A percentile compares a stretch with the other conserved stretches of the same genome.
Evolutionary conservation across 2,329 filamentous ascomycete species (phyloP).

Genomic region (Xylariaceae sp.): DNA sequence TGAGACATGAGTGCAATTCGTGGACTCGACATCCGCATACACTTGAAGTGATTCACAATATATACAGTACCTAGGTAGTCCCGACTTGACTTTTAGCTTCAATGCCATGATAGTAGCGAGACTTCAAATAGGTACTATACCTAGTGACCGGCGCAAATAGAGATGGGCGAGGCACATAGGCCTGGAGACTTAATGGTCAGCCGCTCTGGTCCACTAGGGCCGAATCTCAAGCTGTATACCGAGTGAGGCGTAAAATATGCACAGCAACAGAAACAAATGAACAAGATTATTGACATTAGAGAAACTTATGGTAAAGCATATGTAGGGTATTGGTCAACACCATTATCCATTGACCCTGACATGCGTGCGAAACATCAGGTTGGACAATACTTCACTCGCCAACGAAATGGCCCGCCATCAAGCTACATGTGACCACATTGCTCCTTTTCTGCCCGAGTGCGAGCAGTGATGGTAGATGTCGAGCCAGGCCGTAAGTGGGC

Average conservation of each 20-base stretch:
- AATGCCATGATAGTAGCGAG: too few species aligned
- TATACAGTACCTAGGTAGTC: too few species aligned
- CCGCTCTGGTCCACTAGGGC: not conserved
- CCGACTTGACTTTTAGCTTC: too few species aligned
- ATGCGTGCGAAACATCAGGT: conserved; percentile 17
- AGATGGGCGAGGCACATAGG: not conserved
- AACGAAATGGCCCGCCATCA: conserved; percentile 6
- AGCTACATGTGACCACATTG: conserved; percentile 10
- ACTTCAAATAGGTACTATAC: too few species aligned
- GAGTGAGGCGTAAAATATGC: not conserved
- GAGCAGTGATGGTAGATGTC: conserved; percentile 19
- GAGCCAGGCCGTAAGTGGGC: conserved; percentile 15
- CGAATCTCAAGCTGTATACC: too few species aligned
- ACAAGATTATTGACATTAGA: conserved; percentile 29
- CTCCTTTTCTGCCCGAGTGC: conserved; percentile 13
- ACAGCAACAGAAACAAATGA: conserved; percentile 8
- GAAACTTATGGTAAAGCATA: conserved; percentile 27
- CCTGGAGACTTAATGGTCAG: not conserved
- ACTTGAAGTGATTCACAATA: too few species aligned
- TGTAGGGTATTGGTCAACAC: conserved; percentile 23
- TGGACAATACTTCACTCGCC: conserved; percentile 13
- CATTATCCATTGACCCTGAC: conserved; percentile 21
- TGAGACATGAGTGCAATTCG: too few species aligned
- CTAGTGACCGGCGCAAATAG: too few species aligned
- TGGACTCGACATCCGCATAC: too few species aligned